phyloP scores from a whole-genome alignment of 176 grass and related monocot species.

The Avena eriantha region DNA sequence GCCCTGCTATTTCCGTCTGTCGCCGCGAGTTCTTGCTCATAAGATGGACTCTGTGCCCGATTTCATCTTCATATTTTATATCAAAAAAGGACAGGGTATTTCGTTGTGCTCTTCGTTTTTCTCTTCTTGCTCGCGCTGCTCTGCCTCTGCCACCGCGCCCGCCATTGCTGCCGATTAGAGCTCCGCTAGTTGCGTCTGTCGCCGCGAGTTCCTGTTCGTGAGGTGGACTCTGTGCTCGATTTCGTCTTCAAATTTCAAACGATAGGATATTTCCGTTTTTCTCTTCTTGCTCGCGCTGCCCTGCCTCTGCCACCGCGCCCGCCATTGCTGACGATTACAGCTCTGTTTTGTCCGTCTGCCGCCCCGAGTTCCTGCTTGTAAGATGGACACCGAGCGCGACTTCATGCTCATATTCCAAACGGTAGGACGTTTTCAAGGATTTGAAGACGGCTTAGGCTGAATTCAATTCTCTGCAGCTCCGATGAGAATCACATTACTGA shows the following conservation, averaged over 20 bases:
- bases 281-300: too few relatives aligned
- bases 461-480: not conserved
- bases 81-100: not conserved
- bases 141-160: too few relatives aligned
- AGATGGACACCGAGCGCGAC: too few relatives aligned
- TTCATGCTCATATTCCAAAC: not conserved
- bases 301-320: too few relatives aligned
- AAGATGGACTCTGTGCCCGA: not conserved
- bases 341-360: not conserved
- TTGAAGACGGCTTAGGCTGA: not conserved
- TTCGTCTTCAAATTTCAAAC: not conserved
- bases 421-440: not conserved
- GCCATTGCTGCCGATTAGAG: not conserved
- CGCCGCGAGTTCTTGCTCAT: not conserved
- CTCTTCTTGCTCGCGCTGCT: not conserved
- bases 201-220: not conserved
- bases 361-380: not conserved
- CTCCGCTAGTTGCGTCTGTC: not conserved
- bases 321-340: conserved; percentile 23
- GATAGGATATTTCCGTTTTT: not conserved
- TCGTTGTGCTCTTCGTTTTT: too few relatives aligned
- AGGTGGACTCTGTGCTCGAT: not conserved
- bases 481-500: not conserved
- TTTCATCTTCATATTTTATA: not conserved
- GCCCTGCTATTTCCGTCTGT: not conserved